Percentiles rank a stretch among this genome's conserved stretches.
Conservation (phyloP, 495 filamentous ascomycete genomes). For the Neurospora intermedia region DNA sequence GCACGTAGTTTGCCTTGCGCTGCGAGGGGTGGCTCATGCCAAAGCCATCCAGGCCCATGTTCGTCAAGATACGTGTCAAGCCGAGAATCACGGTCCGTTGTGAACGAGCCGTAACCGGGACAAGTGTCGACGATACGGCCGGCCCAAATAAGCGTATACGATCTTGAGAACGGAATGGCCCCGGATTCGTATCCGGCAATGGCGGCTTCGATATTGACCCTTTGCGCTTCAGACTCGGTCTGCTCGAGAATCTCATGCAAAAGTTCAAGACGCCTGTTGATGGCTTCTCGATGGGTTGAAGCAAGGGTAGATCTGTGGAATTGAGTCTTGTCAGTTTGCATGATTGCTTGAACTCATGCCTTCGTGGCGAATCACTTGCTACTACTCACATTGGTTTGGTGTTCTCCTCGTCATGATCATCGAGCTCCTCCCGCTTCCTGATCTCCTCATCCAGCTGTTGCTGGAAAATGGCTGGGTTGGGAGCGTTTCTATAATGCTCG, state of each 20-base stretch:
- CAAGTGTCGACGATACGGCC: slow-evolving; percentile 36
- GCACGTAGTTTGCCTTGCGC: slow-evolving; percentile 7
- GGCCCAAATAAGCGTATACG: slow-evolving; percentile 35
- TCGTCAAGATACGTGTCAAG: slow-evolving; percentile 28
- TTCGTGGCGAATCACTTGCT: background rate
- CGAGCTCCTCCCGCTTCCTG: slow-evolving; percentile 22
- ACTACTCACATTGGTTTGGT: slow-evolving; percentile 25
- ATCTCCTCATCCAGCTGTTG: slow-evolving; percentile 21
- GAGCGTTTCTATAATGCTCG: slow-evolving; percentile 13
- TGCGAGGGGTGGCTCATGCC: slow-evolving; percentile 37
- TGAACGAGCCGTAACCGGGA: slow-evolving; percentile 26
- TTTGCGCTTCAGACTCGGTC: slow-evolving; percentile 26
- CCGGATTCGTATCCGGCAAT: slow-evolving; percentile 33
- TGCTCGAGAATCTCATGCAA: slow-evolving; percentile 19
- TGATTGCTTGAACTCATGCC: background rate
- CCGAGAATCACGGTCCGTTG: slow-evolving; percentile 24
- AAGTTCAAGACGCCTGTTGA: slow-evolving; percentile 21
- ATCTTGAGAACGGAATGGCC: slow-evolving; percentile 26
- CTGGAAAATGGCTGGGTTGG: slow-evolving; percentile 14
- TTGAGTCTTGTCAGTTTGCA: background rate
- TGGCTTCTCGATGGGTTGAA: slow-evolving; percentile 13
- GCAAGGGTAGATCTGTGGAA: slow-evolving; percentile 11
- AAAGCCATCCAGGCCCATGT: slow-evolving; percentile 38
- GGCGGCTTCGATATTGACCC: slow-evolving; percentile 33
- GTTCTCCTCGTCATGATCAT: slow-evolving; percentile 28